These are phyloP conservation scores for Boletus coccyginus DNA, from an alignment of 768 basidiomycete genomes.

Conservation along the genomic window DNA sequence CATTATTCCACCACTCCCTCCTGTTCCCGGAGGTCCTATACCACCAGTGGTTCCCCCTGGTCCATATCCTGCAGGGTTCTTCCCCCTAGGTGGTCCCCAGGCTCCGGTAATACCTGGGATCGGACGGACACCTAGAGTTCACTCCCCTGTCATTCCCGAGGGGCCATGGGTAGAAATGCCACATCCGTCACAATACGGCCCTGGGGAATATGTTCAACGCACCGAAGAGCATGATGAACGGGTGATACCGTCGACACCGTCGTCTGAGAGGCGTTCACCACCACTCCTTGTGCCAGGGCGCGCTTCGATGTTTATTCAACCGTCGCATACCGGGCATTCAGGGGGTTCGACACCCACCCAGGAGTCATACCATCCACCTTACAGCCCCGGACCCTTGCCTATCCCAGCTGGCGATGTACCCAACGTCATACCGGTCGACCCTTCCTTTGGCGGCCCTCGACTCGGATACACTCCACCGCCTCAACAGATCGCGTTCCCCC, in stretches of 20 bases:
- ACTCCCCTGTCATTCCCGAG: constrained; percentile 28
- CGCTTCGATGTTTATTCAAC: constrained; percentile 13
- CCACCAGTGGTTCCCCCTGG: constrained; percentile 17
- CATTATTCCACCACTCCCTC: constrained; percentile 24
- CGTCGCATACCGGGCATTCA: constrained; percentile 10
- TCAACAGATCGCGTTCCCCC: constrained; percentile 14
- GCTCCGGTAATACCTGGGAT: constrained; percentile 24
- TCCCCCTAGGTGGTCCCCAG: constrained; percentile 15
- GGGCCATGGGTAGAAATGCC: constrained; percentile 24
- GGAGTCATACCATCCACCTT: constrained; percentile 14
- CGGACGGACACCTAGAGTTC: constrained; percentile 1
- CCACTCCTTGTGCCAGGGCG: constrained; percentile 21
- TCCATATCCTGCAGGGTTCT: constrained; percentile 21
- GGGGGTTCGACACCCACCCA: constrained; percentile 27
- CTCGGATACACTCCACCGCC: neutral
- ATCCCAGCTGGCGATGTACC: constrained; percentile 14
- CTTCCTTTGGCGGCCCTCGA: constrained; percentile 5
- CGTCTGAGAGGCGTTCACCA: constrained; percentile 13
- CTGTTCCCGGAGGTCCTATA: constrained; percentile 7
- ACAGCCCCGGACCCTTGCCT: constrained; percentile 12
- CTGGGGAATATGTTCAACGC: constrained; percentile 3
- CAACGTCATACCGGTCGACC: constrained; percentile 15
- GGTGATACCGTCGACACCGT: constrained; percentile 23
- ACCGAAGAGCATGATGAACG: constrained; percentile 14
- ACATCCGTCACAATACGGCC: constrained; percentile 15